Percentiles rank a stretch among this genome's conserved stretches.
These are phyloP conservation scores for Russula earlei DNA, from an alignment of 768 basidiomycete species.

Conservation along the genomic window DNA sequence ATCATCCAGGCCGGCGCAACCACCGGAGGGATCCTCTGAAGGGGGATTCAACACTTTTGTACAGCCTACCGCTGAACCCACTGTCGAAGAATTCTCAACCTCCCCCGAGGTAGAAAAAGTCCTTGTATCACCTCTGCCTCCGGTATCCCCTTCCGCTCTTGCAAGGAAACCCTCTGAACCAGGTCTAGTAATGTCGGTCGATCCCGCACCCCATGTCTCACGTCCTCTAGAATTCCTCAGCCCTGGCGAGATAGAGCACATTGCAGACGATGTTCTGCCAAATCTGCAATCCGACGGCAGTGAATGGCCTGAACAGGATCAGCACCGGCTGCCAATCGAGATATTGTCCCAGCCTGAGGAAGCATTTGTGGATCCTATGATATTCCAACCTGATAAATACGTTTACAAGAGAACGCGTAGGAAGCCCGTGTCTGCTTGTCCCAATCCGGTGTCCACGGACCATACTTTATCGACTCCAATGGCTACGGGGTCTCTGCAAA, in stretches of 20 bases:
- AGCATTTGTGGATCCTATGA: background rate
- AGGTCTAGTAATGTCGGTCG: background rate
- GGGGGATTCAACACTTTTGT: background rate
- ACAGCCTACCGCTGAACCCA: background rate
- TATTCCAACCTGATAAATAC: no score
- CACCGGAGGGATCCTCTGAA: background rate
- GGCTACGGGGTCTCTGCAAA: background rate
- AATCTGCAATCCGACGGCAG: slow-evolving; percentile 3
- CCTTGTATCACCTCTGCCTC: background rate
- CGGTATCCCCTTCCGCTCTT: background rate
- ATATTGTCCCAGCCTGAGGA: background rate
- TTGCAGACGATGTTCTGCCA: slow-evolving; percentile 16
- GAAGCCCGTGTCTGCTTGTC: background rate
- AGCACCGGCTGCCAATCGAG: background rate
- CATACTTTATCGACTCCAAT: background rate
- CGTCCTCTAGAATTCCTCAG: slow-evolving; percentile 19
- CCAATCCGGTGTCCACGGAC: background rate
- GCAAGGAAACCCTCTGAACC: background rate
- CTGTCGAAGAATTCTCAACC: no score
- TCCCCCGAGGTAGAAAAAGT: background rate
- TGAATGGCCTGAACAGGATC: background rate
- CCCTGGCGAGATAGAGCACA: slow-evolving; percentile 13
- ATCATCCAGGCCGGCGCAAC: background rate
- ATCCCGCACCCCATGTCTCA: slow-evolving; percentile 14
- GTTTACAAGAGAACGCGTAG: no score